Base-by-base conservation (phyloP, 805 yeast species). In the Grigorovia jiainica region DNA sequence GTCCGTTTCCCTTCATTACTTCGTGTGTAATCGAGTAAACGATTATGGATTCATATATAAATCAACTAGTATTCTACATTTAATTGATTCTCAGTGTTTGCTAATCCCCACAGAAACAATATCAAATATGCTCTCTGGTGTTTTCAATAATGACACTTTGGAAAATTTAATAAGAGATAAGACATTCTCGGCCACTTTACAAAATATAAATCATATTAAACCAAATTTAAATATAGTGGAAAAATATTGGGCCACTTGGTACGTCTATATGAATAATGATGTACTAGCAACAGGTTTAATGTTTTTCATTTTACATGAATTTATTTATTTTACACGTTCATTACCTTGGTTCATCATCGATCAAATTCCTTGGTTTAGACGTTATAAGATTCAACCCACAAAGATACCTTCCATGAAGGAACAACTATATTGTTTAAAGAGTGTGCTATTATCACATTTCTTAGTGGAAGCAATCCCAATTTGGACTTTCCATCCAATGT, bases 401-500 rank as follows among this genome's bases (percentile, higher is more conserved):
- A 86, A 86, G 61, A 65, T 81, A 42, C 95, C 96, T 33, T 70
- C 84, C 37, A 73, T 75, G 46, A 72, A 73, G 60, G 96, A 90
- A 67, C 97, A 90, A 63, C 78, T 94, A 89, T 87, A 85, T 64
- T 90, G 98, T 65, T 70, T 86, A 53, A 83, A 85, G 63, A 69
- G 83, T 23, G 97, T 90, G 25, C 66, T 92, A 43, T 74, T 78
- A 38, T 82, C 94, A 3, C 98, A 90, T 67, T 79, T 87, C 64
- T 65, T 90, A 48, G 95, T 90, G 40, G 98, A 90, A 70, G 95
- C 95, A 5, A 71, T 92, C 47, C 97, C 97, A 43, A 92, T 90
- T 52, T 90, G 96, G 95, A 81, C 87, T 40, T 90, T 90, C 78
- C 97, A 90, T 64, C 95, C 96, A 47, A 67, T 90, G 58, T 86